These are phyloP conservation scores for Aspergillus hiratsukae DNA, from an alignment of 2,329 filamentous ascomycete genomes.

Conservation along the genomic window DNA sequence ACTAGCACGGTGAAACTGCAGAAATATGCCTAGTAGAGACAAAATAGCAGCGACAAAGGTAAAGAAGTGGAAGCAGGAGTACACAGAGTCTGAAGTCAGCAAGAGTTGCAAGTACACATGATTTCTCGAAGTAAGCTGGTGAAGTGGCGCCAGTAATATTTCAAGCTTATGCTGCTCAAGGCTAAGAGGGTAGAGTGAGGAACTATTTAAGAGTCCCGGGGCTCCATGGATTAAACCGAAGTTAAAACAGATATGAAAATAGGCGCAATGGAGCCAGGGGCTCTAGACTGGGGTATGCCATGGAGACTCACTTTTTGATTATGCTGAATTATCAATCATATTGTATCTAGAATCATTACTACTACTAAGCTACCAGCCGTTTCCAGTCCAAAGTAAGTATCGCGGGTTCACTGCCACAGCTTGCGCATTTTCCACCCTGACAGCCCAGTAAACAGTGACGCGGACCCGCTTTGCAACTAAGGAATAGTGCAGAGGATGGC, in stretches of 20 bases:
- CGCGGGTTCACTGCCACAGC: not conserved
- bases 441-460: not conserved
- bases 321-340: constrained; percentile 1
- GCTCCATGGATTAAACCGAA: not conserved
- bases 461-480: not conserved
- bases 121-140: not conserved
- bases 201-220: constrained; percentile 7
- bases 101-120: not conserved
- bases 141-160: not conserved
- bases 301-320: constrained; percentile 7
- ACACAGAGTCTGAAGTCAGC: not conserved
- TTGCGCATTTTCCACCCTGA: not conserved
- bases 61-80: not conserved
- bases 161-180: not conserved
- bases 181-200: not conserved
- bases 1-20: not conserved
- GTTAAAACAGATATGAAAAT: not conserved
- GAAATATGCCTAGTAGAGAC: not conserved
- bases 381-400: not conserved
- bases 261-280: constrained; percentile 3
- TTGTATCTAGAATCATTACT: constrained; percentile 2
- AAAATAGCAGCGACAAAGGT: not conserved
- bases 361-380: no score
- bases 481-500: not conserved
- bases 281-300: not conserved